These are phyloP conservation scores for Candida nanaspora DNA, from an alignment of 805 yeast genomes.

Conservation along the genomic window DNA sequence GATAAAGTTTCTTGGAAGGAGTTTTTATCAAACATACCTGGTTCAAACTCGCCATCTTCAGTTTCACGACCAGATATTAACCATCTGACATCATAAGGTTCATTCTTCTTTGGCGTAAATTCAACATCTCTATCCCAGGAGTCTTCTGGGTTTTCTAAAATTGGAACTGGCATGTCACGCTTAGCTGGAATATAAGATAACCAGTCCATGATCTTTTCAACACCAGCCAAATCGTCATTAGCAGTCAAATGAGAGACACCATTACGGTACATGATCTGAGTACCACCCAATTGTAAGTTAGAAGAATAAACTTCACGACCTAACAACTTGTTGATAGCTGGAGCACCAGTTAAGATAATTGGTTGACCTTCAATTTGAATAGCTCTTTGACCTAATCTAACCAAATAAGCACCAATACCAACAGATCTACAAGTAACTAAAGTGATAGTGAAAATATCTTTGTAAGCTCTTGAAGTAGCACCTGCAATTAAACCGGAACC, in stretches of 20 bases:
- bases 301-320: constrained; percentile 98
- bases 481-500: constrained; percentile 99
- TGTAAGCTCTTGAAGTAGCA: constrained; percentile 95
- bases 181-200: constrained; percentile 88
- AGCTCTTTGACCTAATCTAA: constrained; percentile 97
- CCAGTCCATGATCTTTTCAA: constrained; percentile 92
- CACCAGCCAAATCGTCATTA: constrained; percentile 94
- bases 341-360: constrained; percentile 97
- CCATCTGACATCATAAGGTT: constrained; percentile 88
- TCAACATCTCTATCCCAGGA: constrained; percentile 92
- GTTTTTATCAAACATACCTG: constrained; percentile 85
- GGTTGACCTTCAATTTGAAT: constrained; percentile 99
- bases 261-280: constrained; percentile 95
- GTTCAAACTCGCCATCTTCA: constrained; percentile 66
- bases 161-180: constrained; percentile 86
- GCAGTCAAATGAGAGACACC: constrained; percentile 99
- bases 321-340: constrained; percentile 91
- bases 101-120: constrained; percentile 63
- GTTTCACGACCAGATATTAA: constrained; percentile 77
- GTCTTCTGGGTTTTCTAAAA: constrained; percentile 65
- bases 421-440: constrained; percentile 99
- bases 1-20: constrained; percentile 94
- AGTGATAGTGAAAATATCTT: constrained; percentile 96
- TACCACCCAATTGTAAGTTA: constrained; percentile 97
- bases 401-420: constrained; percentile 99